These are phyloP conservation scores for Hypoxylon subgilvum DNA, from an alignment of 495 filamentous ascomycete genomes.

Conservation along the genomic window DNA sequence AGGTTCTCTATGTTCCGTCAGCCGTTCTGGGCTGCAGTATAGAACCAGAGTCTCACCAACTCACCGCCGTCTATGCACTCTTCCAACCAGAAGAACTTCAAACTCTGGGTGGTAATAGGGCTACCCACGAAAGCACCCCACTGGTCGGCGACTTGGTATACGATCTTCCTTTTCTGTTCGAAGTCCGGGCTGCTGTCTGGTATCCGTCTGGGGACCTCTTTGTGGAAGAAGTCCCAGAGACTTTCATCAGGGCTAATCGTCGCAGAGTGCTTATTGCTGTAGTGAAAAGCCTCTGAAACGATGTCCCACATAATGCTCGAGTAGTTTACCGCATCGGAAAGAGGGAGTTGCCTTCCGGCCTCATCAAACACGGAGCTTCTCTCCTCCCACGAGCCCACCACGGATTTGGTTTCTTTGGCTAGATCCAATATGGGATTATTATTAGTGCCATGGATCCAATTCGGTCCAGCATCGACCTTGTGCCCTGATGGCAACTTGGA, in stretches of 20 bases:
- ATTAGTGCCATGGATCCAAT: conserved; percentile 92
- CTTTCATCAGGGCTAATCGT: conserved; percentile 70
- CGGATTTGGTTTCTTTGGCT: conserved; percentile 70
- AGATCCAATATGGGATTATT: conserved; percentile 85
- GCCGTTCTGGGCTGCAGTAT: background rate
- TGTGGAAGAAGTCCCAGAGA: conserved; percentile 76
- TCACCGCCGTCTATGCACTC: conserved; percentile 88
- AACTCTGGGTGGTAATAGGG: conserved; percentile 72
- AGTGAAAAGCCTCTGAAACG: conserved; percentile 76
- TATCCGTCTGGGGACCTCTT: conserved; percentile 62
- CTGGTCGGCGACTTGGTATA: conserved; percentile 70
- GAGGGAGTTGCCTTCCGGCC: conserved; percentile 63
- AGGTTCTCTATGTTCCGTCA: conserved; percentile 69
- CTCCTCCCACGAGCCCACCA: conserved; percentile 63
- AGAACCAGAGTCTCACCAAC: conserved; percentile 31
- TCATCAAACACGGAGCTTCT: conserved; percentile 65
- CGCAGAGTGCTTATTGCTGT: conserved; percentile 71
- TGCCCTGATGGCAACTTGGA: conserved; percentile 54
- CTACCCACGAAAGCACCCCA: conserved; percentile 94
- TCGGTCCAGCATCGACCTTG: conserved; percentile 73
- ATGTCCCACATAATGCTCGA: conserved; percentile 76
- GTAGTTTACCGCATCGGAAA: conserved; percentile 58
- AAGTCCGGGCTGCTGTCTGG: conserved; percentile 53
- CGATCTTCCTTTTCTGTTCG: conserved; percentile 55
- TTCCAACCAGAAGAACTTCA: conserved; percentile 95